Evolutionary conservation across 805 yeast species (phyloP), one percentile per base, ranked within the genome.

Genomic region (Kodamaea kaohsiungensis): DNA sequence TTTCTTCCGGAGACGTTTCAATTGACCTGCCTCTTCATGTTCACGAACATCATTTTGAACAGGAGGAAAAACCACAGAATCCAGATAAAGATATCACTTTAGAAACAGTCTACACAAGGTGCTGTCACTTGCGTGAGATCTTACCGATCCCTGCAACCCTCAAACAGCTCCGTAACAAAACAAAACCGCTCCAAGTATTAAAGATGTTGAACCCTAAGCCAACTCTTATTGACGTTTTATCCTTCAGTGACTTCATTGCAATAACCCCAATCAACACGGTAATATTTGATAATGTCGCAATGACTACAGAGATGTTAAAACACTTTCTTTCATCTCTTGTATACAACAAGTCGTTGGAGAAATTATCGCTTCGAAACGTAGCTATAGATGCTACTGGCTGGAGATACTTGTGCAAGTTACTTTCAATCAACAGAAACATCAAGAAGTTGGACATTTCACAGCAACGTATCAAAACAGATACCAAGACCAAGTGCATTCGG

Each of bases 11-110:
- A 12, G 61, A 61, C 5, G 67, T 72, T 37, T 86, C 79, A 55
- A 87, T 88, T 60, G 96, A 88, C 64, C 87, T 84, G 56, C 93
- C 93, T 1, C 80, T 88, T 43, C 88, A 84, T 66, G 52, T 76
- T 19, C 87, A 84, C 65, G 87, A 83, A 58, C 76, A 80, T 52
- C 73, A 76, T 39, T 84, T 84, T 61, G 76, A 69, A 16, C 72
- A 68, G 46, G 70, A 68, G 2, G 47, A 43, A 39, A 39, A 39
- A 17, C 3, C 7, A 6, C 43, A 13, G 2, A 35, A 16, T 4
- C 25, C 37, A 17, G 40, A 13, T 5, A 40, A 47, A 47, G 22
- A 37, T 16, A 35, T 47, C 18, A 46, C 54, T 15, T 65, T 83
- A 48, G 87, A 82, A 53, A 67, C 75, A 12, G 66, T 82, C 13